phyloP scores from a whole-genome alignment of 805 yeast species.

The Yamadazyma scolyti region DNA sequence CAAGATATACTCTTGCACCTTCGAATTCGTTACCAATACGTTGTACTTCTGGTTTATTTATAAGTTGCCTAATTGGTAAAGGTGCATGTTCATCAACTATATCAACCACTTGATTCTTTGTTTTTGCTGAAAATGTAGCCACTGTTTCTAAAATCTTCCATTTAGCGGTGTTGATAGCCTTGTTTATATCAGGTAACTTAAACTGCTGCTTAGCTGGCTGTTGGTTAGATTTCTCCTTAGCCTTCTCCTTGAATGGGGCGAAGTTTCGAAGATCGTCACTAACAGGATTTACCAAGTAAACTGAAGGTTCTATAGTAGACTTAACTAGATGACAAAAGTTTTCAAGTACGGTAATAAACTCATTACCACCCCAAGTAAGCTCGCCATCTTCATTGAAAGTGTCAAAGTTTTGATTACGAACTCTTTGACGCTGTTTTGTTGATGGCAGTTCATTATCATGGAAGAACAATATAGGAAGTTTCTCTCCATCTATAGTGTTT shows the following conservation, averaged over 20 bases:
- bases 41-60: conserved; percentile 76
- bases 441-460: conserved; percentile 87
- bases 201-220: conserved; percentile 4
- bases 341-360: conserved; percentile 57
- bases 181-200: conserved; percentile 36
- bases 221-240: background rate
- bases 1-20: conserved; percentile 85
- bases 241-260: conserved; percentile 26
- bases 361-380: conserved; percentile 90
- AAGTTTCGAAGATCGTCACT: conserved; percentile 61
- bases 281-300: conserved; percentile 76
- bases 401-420: conserved; percentile 63
- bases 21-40: conserved; percentile 87
- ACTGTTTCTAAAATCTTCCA: conserved; percentile 86
- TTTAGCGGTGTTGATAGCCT: conserved; percentile 62
- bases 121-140: conserved; percentile 63
- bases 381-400: conserved; percentile 58
- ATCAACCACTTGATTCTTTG: conserved; percentile 53
- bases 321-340: conserved; percentile 59
- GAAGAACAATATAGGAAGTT: conserved; percentile 82
- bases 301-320: conserved; percentile 68
- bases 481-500: conserved; percentile 63
- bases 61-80: conserved; percentile 49
- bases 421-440: conserved; percentile 57
- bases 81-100: conserved; percentile 67